A percentile compares a stretch with the other conserved stretches of the same genome.
Evolutionary conservation across 305 asterid genomes (phyloP).

Genomic region (Rubia balearica): DNA sequence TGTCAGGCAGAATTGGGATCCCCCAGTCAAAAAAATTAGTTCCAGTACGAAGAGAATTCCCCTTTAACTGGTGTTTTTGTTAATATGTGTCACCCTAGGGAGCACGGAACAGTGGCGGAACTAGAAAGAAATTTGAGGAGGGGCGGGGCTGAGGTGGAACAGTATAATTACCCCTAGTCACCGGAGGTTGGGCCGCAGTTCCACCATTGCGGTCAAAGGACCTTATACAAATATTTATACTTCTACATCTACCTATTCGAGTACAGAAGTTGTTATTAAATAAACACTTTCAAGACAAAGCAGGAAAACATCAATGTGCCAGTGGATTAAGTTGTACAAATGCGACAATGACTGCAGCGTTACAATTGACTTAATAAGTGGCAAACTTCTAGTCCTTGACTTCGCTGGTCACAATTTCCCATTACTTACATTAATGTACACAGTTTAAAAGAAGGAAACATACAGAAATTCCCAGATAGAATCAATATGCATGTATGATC

Average conservation of each 20-base stretch:
- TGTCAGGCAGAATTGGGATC: not conserved
- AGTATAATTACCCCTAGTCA: no score
- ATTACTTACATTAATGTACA: not conserved
- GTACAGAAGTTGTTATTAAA: not conserved
- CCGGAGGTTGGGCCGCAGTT: no score
- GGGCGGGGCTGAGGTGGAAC: no score
- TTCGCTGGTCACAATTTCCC: not conserved
- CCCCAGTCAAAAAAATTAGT: not conserved
- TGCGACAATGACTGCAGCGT: not conserved
- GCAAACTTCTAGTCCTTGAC: not conserved
- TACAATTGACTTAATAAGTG: not conserved
- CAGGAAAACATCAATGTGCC: not conserved
- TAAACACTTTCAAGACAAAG: slow-evolving; percentile 7
- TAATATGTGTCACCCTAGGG: not conserved
- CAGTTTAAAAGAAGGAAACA: not conserved
- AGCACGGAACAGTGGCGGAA: no score
- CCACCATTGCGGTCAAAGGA: not conserved
- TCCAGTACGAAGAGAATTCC: not conserved
- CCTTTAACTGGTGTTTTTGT: not conserved
- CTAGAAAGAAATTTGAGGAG: no score
- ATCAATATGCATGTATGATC: not conserved
- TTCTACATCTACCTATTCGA: not conserved
- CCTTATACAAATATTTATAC: no score
- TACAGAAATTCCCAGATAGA: not conserved
- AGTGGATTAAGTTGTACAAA: not conserved